Conservation (phyloP, 495 filamentous ascomycete genomes). For the Hypoxylon lienhwacheense region DNA sequence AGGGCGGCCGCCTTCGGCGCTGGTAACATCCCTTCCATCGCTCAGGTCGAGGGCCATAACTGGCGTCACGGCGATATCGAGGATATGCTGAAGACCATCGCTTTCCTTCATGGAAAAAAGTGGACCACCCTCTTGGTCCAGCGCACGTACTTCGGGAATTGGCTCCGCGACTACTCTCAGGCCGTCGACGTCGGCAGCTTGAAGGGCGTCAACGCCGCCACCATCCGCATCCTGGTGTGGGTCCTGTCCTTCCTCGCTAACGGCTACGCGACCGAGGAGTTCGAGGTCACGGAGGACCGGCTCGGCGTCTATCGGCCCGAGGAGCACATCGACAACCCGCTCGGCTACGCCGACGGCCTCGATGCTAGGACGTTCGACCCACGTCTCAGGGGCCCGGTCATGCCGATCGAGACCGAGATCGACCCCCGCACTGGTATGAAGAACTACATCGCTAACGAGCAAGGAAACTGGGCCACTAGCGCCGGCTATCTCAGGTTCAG, state of each 20-base stretch:
- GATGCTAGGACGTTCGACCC: constrained; percentile 84
- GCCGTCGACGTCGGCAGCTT: constrained; percentile 91
- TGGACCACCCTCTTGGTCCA: constrained; percentile 90
- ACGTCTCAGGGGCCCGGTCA: constrained; percentile 78
- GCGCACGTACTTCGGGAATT: constrained; percentile 90
- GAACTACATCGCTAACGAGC: constrained; percentile 96
- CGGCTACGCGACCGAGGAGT: constrained; percentile 95
- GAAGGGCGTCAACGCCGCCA: constrained; percentile 84
- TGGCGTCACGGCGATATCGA: constrained; percentile 96
- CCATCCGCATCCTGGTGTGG: constrained; percentile 89
- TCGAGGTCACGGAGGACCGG: constrained; percentile 90
- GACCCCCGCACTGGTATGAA: constrained; percentile 92
- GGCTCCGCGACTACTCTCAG: constrained; percentile 78
- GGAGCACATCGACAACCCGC: constrained; percentile 92
- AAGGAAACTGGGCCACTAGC: constrained; percentile 81
- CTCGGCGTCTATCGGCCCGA: constrained; percentile 92
- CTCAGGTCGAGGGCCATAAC: constrained; percentile 89
- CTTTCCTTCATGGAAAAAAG: constrained; percentile 87
- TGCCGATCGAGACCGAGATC: constrained; percentile 74
- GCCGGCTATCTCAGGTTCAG: constrained; percentile 87
- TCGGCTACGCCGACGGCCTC: constrained; percentile 84
- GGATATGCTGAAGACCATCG: constrained; percentile 86
- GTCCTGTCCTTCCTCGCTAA: constrained; percentile 89
- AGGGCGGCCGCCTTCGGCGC: constrained; percentile 82
- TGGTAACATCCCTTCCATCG: constrained; percentile 93